Conservation (phyloP, 2,329 filamentous ascomycete species). For the Coniochaeta ligniaria region DNA sequence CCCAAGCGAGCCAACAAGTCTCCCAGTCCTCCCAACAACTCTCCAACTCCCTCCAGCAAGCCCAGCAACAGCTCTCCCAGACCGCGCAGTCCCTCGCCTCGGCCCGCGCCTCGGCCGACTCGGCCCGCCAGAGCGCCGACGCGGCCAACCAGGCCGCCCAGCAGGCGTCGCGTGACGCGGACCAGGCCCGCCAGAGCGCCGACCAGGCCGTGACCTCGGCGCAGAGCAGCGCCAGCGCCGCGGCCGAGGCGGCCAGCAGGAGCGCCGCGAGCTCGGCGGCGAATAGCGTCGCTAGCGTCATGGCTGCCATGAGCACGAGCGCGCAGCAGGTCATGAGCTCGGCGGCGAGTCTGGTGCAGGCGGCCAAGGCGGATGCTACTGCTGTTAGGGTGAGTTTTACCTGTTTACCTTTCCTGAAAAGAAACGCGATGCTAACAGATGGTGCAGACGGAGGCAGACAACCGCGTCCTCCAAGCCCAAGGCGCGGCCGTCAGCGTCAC, state of each 20-base stretch:
- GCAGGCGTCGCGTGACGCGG: constrained; percentile 13
- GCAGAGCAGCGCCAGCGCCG: constrained; percentile 18
- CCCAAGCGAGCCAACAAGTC: constrained; percentile 24
- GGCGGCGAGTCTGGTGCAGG: constrained; percentile 18
- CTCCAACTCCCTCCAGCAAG: constrained; percentile 20
- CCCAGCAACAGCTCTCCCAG: constrained; percentile 16
- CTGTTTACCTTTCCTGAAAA: background rate
- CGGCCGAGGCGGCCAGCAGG: constrained; percentile 17
- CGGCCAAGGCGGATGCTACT: constrained; percentile 23
- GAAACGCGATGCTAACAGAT: background rate
- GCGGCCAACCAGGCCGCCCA: constrained; percentile 5
- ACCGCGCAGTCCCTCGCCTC: constrained; percentile 12
- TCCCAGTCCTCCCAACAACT: constrained; percentile 23
- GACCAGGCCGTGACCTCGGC: constrained; percentile 15
- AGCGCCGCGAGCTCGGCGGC: constrained; percentile 18
- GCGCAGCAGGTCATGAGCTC: constrained; percentile 14
- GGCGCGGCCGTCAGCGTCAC: constrained; percentile 62
- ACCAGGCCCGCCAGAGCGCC: constrained; percentile 15
- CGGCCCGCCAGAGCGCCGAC: constrained; percentile 11
- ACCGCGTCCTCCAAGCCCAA: constrained; percentile 24
- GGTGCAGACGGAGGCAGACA: constrained; percentile 19
- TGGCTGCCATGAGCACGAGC: constrained; percentile 18
- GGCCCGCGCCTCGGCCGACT: constrained; percentile 11
- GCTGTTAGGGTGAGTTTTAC: constrained; percentile 17
- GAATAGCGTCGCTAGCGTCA: constrained; percentile 15